Evolutionary conservation across 305 asterid species (phyloP), one percentile per base, ranked within the genome.

Genomic region (Fraxinus baroniana): DNA sequence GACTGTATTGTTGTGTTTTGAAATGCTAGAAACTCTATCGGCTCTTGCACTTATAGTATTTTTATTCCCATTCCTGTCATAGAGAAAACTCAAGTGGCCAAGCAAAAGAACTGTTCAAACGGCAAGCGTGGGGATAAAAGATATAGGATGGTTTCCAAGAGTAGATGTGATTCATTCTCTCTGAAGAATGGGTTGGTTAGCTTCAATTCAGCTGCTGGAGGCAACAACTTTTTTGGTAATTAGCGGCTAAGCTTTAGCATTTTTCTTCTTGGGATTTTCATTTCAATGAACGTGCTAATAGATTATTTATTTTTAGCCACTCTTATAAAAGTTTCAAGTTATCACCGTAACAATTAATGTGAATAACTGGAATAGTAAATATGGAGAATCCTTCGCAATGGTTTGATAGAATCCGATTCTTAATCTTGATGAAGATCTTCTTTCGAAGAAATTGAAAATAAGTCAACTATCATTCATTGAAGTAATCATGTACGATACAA

Each of bases 161-260:
- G 86, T 82, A 91, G 90, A 86, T 80, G 89, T 9, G 97, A 94
- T 79, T 86, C 94, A 83, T 91, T 91, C 81, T 93, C 90, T 46
- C 85, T 94, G 84, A 94, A 90, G 93, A 93, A 88, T 91, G 98
- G 99, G 78, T 87, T 93, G 87, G 83, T 89, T 83, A 93, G 95
- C 88, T 91, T 96, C 87, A 85, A 86, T 87, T 89, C 97, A 66
- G 91, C 93, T 83, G 83, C 94, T 81, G 96, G 95, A 83, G 97
- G 94, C 87, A 90, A 87, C 86, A 92, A 88, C 91, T 87, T 88
- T 88, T 89, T 91, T 78, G 98, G 99, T 96, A 93, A 72, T 35
- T 72, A 32, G 26, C 20, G 2, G 37, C 28, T 32, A 72, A 72
- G 77, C 33, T 33, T 35, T n/a, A 32, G 6, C 28, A 15, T 15